Evolutionary conservation across 2,329 filamentous ascomycete species (phyloP), one percentile per base, ranked within the genome.

Genomic region (Orbilia ellipsospora): DNA sequence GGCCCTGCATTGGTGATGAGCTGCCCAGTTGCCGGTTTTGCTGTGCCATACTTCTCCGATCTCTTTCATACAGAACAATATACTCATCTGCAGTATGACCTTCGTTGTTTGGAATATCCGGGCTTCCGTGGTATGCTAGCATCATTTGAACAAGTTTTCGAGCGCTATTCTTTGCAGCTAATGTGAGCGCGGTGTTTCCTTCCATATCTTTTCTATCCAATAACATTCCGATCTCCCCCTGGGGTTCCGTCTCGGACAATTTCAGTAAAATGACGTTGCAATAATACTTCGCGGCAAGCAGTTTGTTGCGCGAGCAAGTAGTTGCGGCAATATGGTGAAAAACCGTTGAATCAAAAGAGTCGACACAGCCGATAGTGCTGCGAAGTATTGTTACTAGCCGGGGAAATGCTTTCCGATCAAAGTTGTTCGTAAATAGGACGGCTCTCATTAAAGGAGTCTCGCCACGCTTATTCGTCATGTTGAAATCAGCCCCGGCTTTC

Each of bases 371-470:
- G 45, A 97, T 89, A 0, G 94, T 97, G 44, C 90, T 88, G 61
- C 94, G 89, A 2, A 99, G 87, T 77, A 97, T 89, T 78, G 91
- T 91, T 79, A 97, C 89, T 67, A 99, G 89, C 20, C 87, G 87
- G 0, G 93, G 91, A 83, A 98, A 97, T 0, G 92, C 94, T 78
- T 93, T 89, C 83, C 95, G 96, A 82, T 98, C 95, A 82, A 90
- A 95, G 81, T 95, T 97, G 82, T 99, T 99, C 54, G 94, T 98
- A 82, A 98, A 99, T 81, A 96, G 88, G 67, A 98, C 94, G 4
- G 93, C 92, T 51, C 94, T 90, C 88, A 99, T 97, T 42, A 99
- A 88, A 0, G 95, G 94, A 0, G 95, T 98, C 83, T 98, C 94
- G 69, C 91, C 90, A 18, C 89, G 85, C 52, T 88, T 84, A 68